Conservation (phyloP, 2,329 filamentous ascomycete genomes). For the Monosporascus sp. region DNA sequence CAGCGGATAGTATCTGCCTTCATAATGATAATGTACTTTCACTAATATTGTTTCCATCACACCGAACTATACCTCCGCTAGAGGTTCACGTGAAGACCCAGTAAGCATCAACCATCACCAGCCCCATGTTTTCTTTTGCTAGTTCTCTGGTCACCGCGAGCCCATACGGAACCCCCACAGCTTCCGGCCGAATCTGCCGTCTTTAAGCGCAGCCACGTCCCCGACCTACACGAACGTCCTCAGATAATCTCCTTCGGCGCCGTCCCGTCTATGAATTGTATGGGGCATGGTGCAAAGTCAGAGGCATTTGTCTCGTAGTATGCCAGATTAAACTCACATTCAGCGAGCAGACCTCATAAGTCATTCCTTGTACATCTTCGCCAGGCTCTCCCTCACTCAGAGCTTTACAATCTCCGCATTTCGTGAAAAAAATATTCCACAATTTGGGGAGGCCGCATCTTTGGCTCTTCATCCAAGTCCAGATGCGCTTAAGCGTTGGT, state of each 20-base stretch:
- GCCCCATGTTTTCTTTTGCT: background rate
- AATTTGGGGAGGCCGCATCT: conserved; percentile 23
- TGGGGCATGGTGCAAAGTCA: conserved; percentile 5
- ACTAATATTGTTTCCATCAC: no score
- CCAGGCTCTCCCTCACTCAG: conserved; percentile 8
- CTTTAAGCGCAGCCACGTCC: conserved; percentile 16
- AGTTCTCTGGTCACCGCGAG: conserved; percentile 5
- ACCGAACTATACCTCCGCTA: no score
- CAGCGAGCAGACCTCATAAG: conserved; percentile 10
- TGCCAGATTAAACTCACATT: conserved; percentile 12
- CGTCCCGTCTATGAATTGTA: conserved; percentile 9
- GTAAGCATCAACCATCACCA: no score
- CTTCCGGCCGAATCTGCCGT: conserved; percentile 17
- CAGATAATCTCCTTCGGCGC: conserved; percentile 8
- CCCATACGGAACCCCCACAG: conserved; percentile 19
- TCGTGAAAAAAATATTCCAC: conserved; percentile 12
- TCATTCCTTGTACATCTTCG: conserved; percentile 9
- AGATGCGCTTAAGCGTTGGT: conserved; percentile 26
- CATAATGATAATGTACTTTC: no score
- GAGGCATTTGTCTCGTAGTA: conserved; percentile 17
- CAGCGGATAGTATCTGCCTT: no score
- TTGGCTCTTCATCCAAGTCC: conserved; percentile 17
- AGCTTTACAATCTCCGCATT: conserved; percentile 11
- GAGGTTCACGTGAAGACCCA: no score
- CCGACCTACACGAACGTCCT: conserved; percentile 23